These are phyloP conservation scores for Euphorbia schlechtendalii DNA, from an alignment of 441 rosid genomes.

Conservation along the genomic window DNA sequence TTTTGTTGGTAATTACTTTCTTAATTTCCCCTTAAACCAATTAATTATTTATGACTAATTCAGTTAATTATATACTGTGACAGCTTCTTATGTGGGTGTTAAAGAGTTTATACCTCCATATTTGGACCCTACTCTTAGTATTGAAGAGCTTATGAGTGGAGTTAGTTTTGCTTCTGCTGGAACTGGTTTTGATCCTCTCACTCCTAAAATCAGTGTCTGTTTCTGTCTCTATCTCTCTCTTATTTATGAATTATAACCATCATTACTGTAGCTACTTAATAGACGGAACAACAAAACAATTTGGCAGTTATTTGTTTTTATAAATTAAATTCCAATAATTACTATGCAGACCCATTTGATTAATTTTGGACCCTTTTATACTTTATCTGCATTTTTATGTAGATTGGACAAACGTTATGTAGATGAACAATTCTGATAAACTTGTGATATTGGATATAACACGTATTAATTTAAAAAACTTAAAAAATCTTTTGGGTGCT, in stretches of 20 bases:
- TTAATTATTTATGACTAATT: background rate
- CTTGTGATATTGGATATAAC: too few species aligned
- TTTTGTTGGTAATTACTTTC: conserved; percentile 37
- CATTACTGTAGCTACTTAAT: background rate
- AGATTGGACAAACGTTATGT: too few species aligned
- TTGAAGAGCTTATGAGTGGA: conserved; percentile 62
- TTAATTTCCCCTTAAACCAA: background rate
- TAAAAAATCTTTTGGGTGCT: too few species aligned
- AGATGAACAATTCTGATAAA: too few species aligned
- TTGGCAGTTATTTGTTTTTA: too few species aligned
- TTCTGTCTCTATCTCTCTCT: conserved; percentile 1
- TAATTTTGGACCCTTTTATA: too few species aligned
- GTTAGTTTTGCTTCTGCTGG: conserved; percentile 94
- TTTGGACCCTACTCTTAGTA: conserved; percentile 56
- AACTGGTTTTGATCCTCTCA: conserved; percentile 76
- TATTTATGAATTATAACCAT: background rate
- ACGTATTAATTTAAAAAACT: too few species aligned
- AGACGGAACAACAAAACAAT: too few species aligned
- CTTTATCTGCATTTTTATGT: too few species aligned
- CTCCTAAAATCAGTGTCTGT: conserved; percentile 37
- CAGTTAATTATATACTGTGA: background rate
- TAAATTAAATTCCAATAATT: too few species aligned
- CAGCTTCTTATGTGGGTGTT: conserved; percentile 66
- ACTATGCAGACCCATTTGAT: too few species aligned
- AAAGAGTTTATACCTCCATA: conserved; percentile 69